These are phyloP conservation scores for Clonostachys byssicola DNA, from an alignment of 2,329 filamentous ascomycete genomes.

Conservation along the genomic window DNA sequence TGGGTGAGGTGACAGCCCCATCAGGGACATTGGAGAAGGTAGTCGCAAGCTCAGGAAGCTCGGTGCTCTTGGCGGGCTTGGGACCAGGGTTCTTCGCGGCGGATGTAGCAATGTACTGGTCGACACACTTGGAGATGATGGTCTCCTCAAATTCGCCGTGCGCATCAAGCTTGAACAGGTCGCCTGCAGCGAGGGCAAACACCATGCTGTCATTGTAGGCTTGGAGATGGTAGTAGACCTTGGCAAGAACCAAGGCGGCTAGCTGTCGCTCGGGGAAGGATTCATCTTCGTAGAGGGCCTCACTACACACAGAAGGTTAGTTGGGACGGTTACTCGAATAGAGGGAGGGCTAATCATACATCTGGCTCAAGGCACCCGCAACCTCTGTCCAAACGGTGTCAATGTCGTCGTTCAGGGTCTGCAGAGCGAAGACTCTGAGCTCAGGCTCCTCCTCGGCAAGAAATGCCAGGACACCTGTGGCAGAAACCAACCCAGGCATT, in stretches of 20 bases:
- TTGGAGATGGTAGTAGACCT: constrained; percentile 98
- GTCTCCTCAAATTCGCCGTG: constrained; percentile 97
- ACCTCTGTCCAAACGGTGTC: constrained; percentile 98
- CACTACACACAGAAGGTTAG: constrained; percentile 47
- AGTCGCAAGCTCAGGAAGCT: constrained; percentile 69
- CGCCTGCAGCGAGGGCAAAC: constrained; percentile 90
- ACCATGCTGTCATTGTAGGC: constrained; percentile 99
- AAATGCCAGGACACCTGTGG: constrained; percentile 91
- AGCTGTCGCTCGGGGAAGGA: constrained; percentile 90
- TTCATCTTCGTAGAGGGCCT: constrained; percentile 96
- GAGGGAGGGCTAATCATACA: constrained; percentile 50
- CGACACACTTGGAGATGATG: constrained; percentile 96
- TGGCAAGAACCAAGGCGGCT: constrained; percentile 89
- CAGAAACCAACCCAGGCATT: constrained; percentile 93
- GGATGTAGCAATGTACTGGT: constrained; percentile 86
- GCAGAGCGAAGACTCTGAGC: constrained; percentile 90
- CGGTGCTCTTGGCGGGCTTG: constrained; percentile 33
- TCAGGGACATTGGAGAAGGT: constrained; percentile 71
- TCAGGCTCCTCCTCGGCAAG: constrained; percentile 91
- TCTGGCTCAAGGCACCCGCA: constrained; percentile 84
- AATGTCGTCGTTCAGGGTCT: constrained; percentile 93
- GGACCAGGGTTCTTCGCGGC: constrained; percentile 44
- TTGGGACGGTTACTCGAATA: constrained; percentile 1
- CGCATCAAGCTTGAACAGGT: constrained; percentile 88
- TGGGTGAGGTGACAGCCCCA: constrained; percentile 75